Base-by-base conservation (phyloP, 2,329 filamentous ascomycete species). In the Bipolaris cookei region DNA sequence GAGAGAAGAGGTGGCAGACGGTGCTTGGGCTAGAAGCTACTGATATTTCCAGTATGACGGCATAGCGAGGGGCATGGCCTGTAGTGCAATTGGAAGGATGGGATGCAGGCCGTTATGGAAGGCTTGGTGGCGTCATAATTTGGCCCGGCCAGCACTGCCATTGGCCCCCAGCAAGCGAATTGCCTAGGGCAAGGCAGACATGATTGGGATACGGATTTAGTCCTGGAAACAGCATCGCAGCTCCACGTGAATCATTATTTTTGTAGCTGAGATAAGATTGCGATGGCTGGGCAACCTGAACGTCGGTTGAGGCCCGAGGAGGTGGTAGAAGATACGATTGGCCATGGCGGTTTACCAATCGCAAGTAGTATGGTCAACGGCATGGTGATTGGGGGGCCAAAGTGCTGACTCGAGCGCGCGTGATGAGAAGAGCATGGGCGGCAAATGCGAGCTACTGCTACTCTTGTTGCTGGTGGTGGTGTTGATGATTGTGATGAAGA, bases 151-250 rank as follows among this genome's bases (percentile, higher is more conserved):
- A 50, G 43, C 48, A 57, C 53, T 43, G 57, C 45, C 57, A 52
- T 53, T 45, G 54, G 54, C 54, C 54, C 54, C 54, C 43, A 20
- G 44, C 28, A 41, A 35, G 23, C 49, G 21, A 47, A 32, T 18
- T 34, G 38, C 53, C 38, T 57, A 59, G 48, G 56, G 47, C 57
- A 50, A 59, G 57, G 57, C 57, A 59, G 57, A 59, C 57, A 57
- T 52, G 57, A 48, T 49, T 51, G 49, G 32, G 34, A 57, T 46
- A 46, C 53, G 53, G 48, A 28, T 37, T 18, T 34, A 14, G 47
- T 35, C 35, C 50, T 34, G 32, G 32, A 18, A 44, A n/a, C 34
- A 44, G 34, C n/a, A 42, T 37, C 20, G 3, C 28, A 44, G 35
- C 42, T 18, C 37, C 37, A 32, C 20, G 49, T 38, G 39, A 21